Evolutionary conservation across 768 basidiomycete species (phyloP), one percentile per base, ranked within the genome.

Genomic region (Piloderma croceum): DNA sequence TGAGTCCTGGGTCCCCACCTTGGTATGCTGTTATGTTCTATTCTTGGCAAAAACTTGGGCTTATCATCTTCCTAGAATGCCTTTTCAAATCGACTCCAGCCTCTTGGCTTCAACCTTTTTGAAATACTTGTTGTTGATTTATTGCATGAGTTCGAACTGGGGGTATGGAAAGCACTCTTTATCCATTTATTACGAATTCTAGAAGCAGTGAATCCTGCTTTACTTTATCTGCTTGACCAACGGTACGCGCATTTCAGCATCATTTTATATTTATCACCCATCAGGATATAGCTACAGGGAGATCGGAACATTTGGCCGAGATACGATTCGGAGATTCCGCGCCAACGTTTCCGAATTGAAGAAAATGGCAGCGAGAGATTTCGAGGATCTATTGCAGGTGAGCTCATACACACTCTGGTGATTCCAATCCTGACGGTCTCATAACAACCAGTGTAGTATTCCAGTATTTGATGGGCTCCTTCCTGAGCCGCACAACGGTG

Each of bases 351-450:
- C 63, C 1, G 54, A 52, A 11, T 55, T 70, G 53, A 63, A 61
- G 22, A 45, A 51, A 18, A 40, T 65, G 1, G 63, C 61, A 2
- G 69, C 62, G 0, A 46, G 54, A 7, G 64, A 71, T 29, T 70
- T 57, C 34, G 61, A 71, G 22, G 68, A 71, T 34, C 40, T 69
- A 0, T 42, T 70, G 0, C 67, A 68, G 48, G 60, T 54, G 47
- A 32, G 4, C 27, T 29, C 27, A 29, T 9, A 29, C 15, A 29
- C 27, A 29, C 15, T 29, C 27, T 15, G 15, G 15, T 15, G 27
- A 9, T 29, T 9, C 9, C 27, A 29, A 9, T 29, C 10, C 27
- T 29, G 15, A 29, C 27, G 15, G 27, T 15, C 27, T 9, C 12
- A 11, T 21, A 20, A 23, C 15, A 9, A 34, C 2, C 38, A 68